phyloP scores from a whole-genome alignment of 2,329 filamentous ascomycete genomes.

The Arthrobotrys entomopaga region DNA sequence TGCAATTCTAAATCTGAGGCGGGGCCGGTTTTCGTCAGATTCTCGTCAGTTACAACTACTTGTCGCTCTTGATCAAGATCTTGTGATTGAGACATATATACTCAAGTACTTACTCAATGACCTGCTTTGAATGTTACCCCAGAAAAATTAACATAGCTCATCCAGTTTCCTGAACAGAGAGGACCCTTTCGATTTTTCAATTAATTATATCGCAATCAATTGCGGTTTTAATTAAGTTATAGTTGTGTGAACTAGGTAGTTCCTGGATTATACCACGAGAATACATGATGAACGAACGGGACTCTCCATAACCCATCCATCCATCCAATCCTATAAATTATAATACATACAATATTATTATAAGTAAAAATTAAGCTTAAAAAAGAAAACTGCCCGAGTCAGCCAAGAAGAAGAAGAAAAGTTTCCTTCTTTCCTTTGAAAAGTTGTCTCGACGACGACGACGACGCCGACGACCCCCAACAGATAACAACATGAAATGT shows the following conservation, averaged over 20 bases:
- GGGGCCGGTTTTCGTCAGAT: conserved; percentile 11
- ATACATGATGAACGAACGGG: conserved; percentile 15
- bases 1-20: neutral
- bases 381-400: conserved; percentile 24
- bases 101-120: too few species aligned
- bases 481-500: neutral
- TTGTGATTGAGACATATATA: conserved; percentile 36
- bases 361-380: conserved; percentile 36
- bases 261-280: neutral
- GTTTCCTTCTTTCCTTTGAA: neutral
- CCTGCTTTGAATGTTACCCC: conserved; percentile 40
- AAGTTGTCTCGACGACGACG: neutral
- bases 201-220: neutral
- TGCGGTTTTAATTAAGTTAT: too few species aligned
- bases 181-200: conserved; percentile 6
- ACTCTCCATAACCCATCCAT: conserved; percentile 22
- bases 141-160: conserved; percentile 4
- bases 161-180: conserved; percentile 24
- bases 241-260: neutral
- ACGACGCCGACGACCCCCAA: neutral
- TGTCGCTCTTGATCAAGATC: too few species aligned
- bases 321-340: neutral
- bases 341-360: neutral
- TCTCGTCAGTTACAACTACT: conserved; percentile 14
- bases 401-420: too few species aligned